Evolutionary conservation across 352 stramenopile genomes (phyloP).

Genomic region (Sclerospora graminicola): DNA sequence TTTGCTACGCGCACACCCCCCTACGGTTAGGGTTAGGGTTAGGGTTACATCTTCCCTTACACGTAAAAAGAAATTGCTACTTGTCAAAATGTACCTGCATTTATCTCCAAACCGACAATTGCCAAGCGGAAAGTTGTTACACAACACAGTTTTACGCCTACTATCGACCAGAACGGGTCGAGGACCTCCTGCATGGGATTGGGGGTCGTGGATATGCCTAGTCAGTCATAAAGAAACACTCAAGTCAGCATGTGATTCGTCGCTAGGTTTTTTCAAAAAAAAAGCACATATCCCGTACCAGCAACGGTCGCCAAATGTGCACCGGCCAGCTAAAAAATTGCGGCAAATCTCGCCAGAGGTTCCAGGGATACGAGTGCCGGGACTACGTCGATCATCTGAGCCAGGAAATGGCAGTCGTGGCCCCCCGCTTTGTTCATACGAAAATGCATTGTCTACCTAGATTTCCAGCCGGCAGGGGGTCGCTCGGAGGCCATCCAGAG

Average conservation of each 20-base stretch:
- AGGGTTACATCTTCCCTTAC: too few species aligned
- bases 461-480: conserved; percentile 21
- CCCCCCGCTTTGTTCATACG: conserved; percentile 12
- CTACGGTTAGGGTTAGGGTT: too few species aligned
- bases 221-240: conserved; percentile 6
- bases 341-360: conserved; percentile 58
- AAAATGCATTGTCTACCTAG: conserved; percentile 13
- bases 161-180: conserved; percentile 30
- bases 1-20: too few species aligned
- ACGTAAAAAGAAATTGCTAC: too few species aligned
- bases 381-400: conserved; percentile 19
- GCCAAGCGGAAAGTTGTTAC: conserved; percentile 56
- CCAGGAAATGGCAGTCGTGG: conserved; percentile 20
- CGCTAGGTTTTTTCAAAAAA: neutral
- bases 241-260: conserved; percentile 10
- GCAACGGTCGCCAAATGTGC: conserved; percentile 73
- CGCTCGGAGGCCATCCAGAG: conserved; percentile 13
- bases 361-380: conserved; percentile 26
- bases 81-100: conserved; percentile 55
- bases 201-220: conserved; percentile 52
- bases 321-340: conserved; percentile 58
- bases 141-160: conserved; percentile 69
- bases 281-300: conserved; percentile 41
- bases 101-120: conserved; percentile 78
- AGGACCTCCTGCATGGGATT: conserved; percentile 8